Conservation (phyloP, 2,329 filamentous ascomycete genomes). For the Phialophora chinensis region DNA sequence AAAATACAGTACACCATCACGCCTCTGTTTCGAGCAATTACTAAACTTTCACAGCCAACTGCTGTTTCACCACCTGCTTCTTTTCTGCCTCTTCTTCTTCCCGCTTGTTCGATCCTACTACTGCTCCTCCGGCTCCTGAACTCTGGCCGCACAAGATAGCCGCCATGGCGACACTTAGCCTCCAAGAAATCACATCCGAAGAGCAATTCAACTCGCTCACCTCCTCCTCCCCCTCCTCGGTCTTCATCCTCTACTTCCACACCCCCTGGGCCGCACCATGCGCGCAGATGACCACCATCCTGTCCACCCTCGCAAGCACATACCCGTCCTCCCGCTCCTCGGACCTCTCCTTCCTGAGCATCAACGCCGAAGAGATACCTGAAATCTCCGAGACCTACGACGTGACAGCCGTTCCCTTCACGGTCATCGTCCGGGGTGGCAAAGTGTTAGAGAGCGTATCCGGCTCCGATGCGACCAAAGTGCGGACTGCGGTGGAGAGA, state of each 20-base stretch:
- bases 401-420: constrained; percentile 90
- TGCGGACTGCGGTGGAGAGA: constrained; percentile 83
- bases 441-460: constrained; percentile 83
- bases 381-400: constrained; percentile 93
- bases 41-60: constrained; percentile 2
- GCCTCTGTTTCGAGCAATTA: constrained; percentile 15
- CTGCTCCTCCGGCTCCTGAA: neutral
- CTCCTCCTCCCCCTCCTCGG: constrained; percentile 69
- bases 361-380: constrained; percentile 93
- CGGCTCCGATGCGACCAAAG: constrained; percentile 85
- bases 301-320: constrained; percentile 82
- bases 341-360: constrained; percentile 79
- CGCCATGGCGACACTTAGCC: constrained; percentile 74
- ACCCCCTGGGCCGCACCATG: constrained; percentile 96
- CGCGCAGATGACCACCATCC: constrained; percentile 87
- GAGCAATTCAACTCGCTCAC: constrained; percentile 73
- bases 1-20: constrained; percentile 22
- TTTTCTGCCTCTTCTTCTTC: neutral
- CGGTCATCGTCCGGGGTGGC: constrained; percentile 79
- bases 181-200: constrained; percentile 77
- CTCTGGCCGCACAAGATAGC: neutral
- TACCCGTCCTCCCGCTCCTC: constrained; percentile 68
- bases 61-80: neutral
- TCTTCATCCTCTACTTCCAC: constrained; percentile 91
- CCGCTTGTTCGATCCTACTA: neutral